Conservation (phyloP, 1,284 basidiomycete species). For the Naganishia sp. region DNA sequence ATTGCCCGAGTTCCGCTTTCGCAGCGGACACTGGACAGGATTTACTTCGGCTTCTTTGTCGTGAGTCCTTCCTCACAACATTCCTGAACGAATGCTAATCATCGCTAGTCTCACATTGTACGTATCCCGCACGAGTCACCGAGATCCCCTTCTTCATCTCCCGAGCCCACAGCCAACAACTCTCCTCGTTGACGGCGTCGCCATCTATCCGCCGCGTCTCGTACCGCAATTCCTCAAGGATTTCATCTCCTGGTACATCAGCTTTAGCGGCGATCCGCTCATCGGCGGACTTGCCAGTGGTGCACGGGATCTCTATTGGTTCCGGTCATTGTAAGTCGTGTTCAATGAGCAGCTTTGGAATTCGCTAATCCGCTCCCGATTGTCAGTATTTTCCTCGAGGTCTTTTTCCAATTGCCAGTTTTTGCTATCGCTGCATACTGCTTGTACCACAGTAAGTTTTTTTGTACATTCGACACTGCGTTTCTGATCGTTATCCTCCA, state of each 20-base stretch:
- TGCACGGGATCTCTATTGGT: constrained; percentile 43
- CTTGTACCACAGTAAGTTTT: constrained; percentile 64
- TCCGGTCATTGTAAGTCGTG: constrained; percentile 40
- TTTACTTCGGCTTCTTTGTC: constrained; percentile 46
- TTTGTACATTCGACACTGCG: neutral
- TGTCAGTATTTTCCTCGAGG: constrained; percentile 40
- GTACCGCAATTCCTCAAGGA: constrained; percentile 28
- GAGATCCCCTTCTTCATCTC: neutral
- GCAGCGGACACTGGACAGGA: constrained; percentile 40
- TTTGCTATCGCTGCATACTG: constrained; percentile 69
- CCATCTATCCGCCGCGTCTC: constrained; percentile 46
- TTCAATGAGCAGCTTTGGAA: neutral
- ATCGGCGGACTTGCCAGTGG: constrained; percentile 40
- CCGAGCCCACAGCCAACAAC: constrained; percentile 37
- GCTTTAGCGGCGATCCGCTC: constrained; percentile 47
- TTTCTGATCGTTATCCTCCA: neutral
- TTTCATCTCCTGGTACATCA: constrained; percentile 41
- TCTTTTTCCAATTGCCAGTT: constrained; percentile 72
- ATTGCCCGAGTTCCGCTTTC: constrained; percentile 17
- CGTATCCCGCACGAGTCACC: constrained; percentile 2
- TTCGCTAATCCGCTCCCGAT: neutral
- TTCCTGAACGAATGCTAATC: neutral
- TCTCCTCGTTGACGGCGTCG: constrained; percentile 46
- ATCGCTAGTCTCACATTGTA: constrained; percentile 35
- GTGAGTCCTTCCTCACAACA: constrained; percentile 35